Percentiles rank a stretch among this genome's conserved stretches.
Evolutionary conservation across 352 stramenopile genomes (phyloP).

Genomic region (Halophytophthora batemanensis): DNA sequence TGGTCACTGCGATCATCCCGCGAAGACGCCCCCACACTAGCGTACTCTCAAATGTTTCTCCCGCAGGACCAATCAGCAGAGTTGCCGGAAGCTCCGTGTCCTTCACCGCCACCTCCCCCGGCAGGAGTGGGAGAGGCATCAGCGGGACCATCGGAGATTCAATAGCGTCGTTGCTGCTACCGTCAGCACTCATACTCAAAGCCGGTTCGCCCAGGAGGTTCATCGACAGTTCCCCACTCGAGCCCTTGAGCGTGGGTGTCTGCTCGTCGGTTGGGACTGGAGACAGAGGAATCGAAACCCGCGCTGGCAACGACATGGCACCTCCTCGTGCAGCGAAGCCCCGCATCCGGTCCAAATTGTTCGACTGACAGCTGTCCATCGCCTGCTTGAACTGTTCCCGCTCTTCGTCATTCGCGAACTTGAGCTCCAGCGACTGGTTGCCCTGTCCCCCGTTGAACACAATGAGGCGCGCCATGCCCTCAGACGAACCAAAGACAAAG

Average conservation of each 20-base stretch:
- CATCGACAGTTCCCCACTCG: conserved; percentile 21
- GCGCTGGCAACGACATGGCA: conserved; percentile 20
- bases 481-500: conserved; percentile 33
- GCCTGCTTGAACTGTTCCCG: conserved; percentile 59
- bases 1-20: conserved; percentile 64
- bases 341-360: conserved; percentile 40
- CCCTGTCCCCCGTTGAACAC: conserved; percentile 55
- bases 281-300: conserved; percentile 19
- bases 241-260: conserved; percentile 15
- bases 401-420: conserved; percentile 74
- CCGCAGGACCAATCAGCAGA: conserved; percentile 55
- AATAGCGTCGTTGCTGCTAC: conserved; percentile 4
- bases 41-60: conserved; percentile 54
- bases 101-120: conserved; percentile 41
- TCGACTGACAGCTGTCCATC: conserved; percentile 48
- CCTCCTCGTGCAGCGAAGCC: conserved; percentile 16
- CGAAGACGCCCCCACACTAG: conserved; percentile 64
- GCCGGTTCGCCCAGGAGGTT: conserved; percentile 23
- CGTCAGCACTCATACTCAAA: conserved; percentile 19
- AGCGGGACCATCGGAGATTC: conserved; percentile 15
- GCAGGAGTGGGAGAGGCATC: conserved; percentile 28
- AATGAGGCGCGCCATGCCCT: conserved; percentile 44
- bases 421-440: conserved; percentile 57
- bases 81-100: conserved; percentile 49
- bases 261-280: conserved; percentile 21